Base-by-base conservation (phyloP, 441 rosid genomes). In the Adansonia madagascariensis region DNA sequence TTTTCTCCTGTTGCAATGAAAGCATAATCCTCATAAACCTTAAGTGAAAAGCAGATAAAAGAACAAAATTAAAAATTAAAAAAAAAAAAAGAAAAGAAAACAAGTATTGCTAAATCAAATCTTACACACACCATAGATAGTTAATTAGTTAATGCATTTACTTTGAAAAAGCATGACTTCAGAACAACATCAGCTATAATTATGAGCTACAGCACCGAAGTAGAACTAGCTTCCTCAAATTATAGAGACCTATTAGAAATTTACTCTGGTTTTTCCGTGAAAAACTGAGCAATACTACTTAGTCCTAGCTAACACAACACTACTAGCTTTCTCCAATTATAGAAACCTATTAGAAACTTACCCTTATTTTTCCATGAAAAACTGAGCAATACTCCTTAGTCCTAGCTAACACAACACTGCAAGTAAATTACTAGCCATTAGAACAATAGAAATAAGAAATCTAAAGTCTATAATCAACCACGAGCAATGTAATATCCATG, bases 401-500 rank as follows among this genome's bases (percentile, higher is more conserved):
- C 86, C 88, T 84, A 69, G 97, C 95, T 73, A 94, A 82, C 72
- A 92, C 91, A n/a, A 92, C 97, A 89, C 98, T 92, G 82, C 78
- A 79, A 65, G 75, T 52, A 52, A 87, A 82, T 73, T 24, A 79
- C 63, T 71, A 53, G 79, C 57, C 24, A 24, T 24, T 24, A 24
- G 24, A 24, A 24, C 24, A 24, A 24, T 1, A 24, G 24, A 24
- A 60, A 60, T 60, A 60, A 24, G 65, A 66, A 7, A 65, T 24
- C 41, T 35, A 44, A 72, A 49, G 52, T 44, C 53, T 74, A 67
- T 17, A 41, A 27, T 24, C 44, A 75, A 73, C 27, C 41, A 69
- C 73, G 67, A 53, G 69, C 22, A 68, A 59, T 0, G 56, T 20
- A 60, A 15, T 20, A 44, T n/a, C 63, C 3, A 55, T 3, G 65